phyloP scores from a whole-genome alignment of 805 yeast genomes.

The Starmerella bombi region DNA sequence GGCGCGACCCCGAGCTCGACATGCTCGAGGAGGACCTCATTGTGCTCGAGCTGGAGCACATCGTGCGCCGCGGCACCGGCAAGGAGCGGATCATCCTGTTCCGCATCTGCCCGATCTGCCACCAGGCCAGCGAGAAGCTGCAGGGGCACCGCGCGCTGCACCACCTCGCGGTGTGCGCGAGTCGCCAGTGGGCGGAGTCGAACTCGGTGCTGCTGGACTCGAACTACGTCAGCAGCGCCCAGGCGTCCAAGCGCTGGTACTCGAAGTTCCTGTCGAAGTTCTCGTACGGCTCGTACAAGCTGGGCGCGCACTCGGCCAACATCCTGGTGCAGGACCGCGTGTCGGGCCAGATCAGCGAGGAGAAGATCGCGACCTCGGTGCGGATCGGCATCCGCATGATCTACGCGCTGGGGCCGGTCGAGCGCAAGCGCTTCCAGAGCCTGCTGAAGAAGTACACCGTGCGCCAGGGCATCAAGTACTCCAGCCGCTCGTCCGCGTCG shows the following conservation, averaged over 20 bases:
- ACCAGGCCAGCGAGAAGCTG: conserved; percentile 24
- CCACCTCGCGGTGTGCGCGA: conserved; percentile 77
- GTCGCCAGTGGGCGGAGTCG: conserved; percentile 56
- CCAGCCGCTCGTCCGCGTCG: conserved; percentile 47
- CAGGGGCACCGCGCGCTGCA: conserved; percentile 33
- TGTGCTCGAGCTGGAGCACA: conserved; percentile 37
- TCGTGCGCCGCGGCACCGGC: conserved; percentile 20
- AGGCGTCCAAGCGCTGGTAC: conserved; percentile 84
- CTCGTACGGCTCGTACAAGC: conserved; percentile 72
- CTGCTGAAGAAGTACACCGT: conserved; percentile 52
- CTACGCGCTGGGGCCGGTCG: conserved; percentile 74
- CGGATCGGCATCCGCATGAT: conserved; percentile 74
- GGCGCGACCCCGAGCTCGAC: conserved; percentile 29
- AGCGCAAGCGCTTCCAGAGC: conserved; percentile 66
- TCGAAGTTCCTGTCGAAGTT: conserved; percentile 67
- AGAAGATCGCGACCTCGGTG: conserved; percentile 80
- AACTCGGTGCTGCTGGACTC: conserved; percentile 46
- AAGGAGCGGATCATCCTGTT: conserved; percentile 41
- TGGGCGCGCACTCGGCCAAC: conserved; percentile 87
- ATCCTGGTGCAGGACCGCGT: conserved; percentile 84
- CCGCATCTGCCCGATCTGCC: conserved; percentile 71
- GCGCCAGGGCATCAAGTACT: conserved; percentile 78
- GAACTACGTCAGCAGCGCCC: conserved; percentile 60
- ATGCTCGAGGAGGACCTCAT: conserved; percentile 42
- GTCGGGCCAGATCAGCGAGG: conserved; percentile 83